A percentile compares a stretch with the other conserved stretches of the same genome.
phyloP scores from a whole-genome alignment of 495 filamentous ascomycete genomes.

The Darksidea phi region DNA sequence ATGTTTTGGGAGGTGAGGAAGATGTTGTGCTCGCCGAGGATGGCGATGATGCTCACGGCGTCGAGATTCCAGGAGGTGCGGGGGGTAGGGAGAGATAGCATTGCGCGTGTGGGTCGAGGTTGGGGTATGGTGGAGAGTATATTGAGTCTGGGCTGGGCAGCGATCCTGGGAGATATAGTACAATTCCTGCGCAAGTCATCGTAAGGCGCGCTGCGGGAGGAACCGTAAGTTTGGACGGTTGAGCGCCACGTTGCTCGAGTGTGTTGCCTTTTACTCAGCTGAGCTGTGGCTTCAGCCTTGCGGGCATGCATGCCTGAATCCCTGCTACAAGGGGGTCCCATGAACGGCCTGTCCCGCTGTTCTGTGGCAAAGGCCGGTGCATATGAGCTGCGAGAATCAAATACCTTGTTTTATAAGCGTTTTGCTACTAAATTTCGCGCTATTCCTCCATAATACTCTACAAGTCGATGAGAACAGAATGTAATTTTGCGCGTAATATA shows the following conservation, averaged over 20 bases:
- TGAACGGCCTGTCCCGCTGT: too few relatives aligned
- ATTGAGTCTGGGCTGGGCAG: too few relatives aligned
- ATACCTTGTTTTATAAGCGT: too few relatives aligned
- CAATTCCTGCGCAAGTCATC: neutral
- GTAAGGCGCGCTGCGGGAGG: neutral
- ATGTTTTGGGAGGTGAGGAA: constrained; percentile 57
- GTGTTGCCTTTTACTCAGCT: neutral
- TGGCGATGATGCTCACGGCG: constrained; percentile 62
- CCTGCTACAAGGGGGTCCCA: too few relatives aligned
- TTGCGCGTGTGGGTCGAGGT: neutral
- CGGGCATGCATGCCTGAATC: too few relatives aligned
- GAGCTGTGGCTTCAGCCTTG: neutral
- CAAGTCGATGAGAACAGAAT: too few relatives aligned
- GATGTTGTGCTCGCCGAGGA: constrained; percentile 61
- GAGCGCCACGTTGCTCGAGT: neutral
- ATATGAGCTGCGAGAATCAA: too few relatives aligned
- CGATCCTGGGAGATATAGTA: neutral
- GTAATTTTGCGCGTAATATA: too few relatives aligned
- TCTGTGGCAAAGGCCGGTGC: too few relatives aligned
- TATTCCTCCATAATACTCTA: too few relatives aligned
- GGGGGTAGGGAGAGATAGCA: neutral
- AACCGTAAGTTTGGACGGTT: neutral
- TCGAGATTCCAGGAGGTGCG: constrained; percentile 48
- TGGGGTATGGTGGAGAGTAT: neutral
- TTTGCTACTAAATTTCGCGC: too few relatives aligned